These are phyloP conservation scores for Lachnellula subtilissima DNA, from an alignment of 2,329 filamentous ascomycete genomes.

Conservation along the genomic window DNA sequence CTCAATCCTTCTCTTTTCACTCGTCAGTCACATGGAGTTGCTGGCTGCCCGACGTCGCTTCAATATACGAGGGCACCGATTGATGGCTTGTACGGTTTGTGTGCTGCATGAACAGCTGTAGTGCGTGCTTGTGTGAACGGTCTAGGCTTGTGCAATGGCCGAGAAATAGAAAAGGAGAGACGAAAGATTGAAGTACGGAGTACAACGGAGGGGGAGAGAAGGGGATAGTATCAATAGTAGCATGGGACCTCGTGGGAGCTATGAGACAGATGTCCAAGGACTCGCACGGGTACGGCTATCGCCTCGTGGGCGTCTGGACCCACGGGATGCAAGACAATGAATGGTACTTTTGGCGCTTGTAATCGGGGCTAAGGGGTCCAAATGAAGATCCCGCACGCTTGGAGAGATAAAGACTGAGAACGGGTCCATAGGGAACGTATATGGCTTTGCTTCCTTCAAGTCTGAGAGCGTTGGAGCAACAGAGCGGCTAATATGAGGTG, in stretches of 20 bases:
- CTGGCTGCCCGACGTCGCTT: constrained; percentile 21
- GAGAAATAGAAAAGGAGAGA: constrained; percentile 15
- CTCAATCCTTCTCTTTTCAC: constrained; percentile 28
- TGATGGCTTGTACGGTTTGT: constrained; percentile 16
- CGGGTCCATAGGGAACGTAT: constrained; percentile 35
- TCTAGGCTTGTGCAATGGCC: constrained; percentile 18
- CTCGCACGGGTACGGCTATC: constrained; percentile 11
- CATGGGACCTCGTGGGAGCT: constrained; percentile 28
- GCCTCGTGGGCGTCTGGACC: constrained; percentile 26
- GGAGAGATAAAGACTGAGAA: constrained; percentile 19
- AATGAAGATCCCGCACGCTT: constrained; percentile 24
- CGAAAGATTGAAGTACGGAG: constrained; percentile 19
- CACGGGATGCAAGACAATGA: constrained; percentile 19
- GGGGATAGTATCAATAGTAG: constrained; percentile 13
- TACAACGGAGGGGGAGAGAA: constrained; percentile 21
- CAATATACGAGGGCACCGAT: constrained; percentile 17
- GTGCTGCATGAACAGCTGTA: constrained; percentile 22
- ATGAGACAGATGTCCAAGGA: constrained; percentile 17
- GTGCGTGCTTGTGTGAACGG: constrained; percentile 19
- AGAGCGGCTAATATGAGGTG: constrained; percentile 40
- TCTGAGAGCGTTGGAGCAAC: constrained; percentile 29
- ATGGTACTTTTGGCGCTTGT: constrained; percentile 26
- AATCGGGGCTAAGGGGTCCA: constrained; percentile 23
- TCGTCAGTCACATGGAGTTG: constrained; percentile 33
- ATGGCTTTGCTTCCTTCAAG: constrained; percentile 34